Evolutionary conservation across 169 alveolate genomes (phyloP).

Genomic region (Ichthyophthirius multifiliis): DNA sequence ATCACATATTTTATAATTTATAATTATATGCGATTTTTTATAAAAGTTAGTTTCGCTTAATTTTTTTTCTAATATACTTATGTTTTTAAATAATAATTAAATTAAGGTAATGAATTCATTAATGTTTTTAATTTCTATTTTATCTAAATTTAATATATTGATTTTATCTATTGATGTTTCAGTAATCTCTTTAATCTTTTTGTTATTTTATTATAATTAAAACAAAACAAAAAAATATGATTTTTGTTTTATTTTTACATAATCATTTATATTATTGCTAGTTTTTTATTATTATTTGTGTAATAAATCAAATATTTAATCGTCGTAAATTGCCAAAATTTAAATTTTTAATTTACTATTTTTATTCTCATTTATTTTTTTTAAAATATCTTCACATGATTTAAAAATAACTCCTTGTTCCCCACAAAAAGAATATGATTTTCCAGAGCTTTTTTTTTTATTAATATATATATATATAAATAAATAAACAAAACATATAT

Average conservation of each 20-base stretch:
- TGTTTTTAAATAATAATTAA: background rate
- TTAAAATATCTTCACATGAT: background rate
- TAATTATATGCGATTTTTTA: background rate
- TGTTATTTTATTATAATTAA: background rate
- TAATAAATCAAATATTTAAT: background rate
- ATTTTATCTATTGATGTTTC: background rate
- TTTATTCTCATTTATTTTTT: no score
- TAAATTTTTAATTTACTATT: background rate
- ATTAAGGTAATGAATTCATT: background rate
- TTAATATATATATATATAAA: no score
- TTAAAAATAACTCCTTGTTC: background rate
- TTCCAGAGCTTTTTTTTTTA: constrained; percentile 7
- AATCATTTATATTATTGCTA: background rate
- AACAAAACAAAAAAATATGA: background rate
- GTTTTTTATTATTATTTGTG: no score
- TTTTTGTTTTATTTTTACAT: no score
- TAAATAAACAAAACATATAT: no score
- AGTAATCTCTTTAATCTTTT: background rate
- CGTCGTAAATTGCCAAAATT: background rate
- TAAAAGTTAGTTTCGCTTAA: background rate
- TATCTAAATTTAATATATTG: background rate
- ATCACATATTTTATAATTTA: background rate
- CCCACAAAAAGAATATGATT: background rate
- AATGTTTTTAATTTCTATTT: background rate
- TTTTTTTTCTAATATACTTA: background rate